Base-by-base conservation (phyloP, 2,329 filamentous ascomycete species). In the Westerdykella aurantiaca region DNA sequence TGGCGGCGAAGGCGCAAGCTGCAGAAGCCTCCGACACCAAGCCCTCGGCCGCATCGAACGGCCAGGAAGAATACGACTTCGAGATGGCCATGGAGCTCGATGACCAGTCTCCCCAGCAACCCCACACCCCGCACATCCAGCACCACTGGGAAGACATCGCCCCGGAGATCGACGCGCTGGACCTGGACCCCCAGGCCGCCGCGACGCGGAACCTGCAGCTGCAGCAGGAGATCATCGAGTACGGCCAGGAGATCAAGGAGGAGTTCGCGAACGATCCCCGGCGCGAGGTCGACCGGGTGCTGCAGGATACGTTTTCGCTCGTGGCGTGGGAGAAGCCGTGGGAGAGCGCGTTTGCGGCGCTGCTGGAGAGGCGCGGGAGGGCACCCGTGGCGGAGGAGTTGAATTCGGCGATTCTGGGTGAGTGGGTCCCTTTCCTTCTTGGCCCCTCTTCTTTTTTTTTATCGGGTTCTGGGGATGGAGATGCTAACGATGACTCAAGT, bases 331-430 rank as follows among this genome's bases (percentile, higher is more conserved):
- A 80, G 31, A 87, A 96, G 60, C 87, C 90, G 0, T 75, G 85
- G 13, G 81, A 83, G 53, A 88, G 86, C 49, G 80, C 85, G 46
- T 78, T 96, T 46, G 83, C 84, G 13, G 84, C 88, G 60, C 71
- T 96, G 47, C 72, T 98, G 45, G 87, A 95, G 57, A 75, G 79
- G 33, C 80, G 78, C 41, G 88, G 87, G 1, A 76, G 93, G 35
- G 80, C 83, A 14, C 76, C 81, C 14, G 88, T 97, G 34, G 90
- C 90, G 7, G 93, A 98, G 70, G 90, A 95, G 66, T 74, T 98
- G 44, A 97, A 97, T 67, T 87, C 88, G 48, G 90, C 88, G 38
- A 95, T 98, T 56, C 68, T 98, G 47, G 82, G 89, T 95, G 59
- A 37, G 55, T 61, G 17, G 16, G 14, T 31, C 22, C 39, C 21